Base-by-base conservation (phyloP, 2,329 filamentous ascomycete genomes). In the Paecilomyces variotii region DNA sequence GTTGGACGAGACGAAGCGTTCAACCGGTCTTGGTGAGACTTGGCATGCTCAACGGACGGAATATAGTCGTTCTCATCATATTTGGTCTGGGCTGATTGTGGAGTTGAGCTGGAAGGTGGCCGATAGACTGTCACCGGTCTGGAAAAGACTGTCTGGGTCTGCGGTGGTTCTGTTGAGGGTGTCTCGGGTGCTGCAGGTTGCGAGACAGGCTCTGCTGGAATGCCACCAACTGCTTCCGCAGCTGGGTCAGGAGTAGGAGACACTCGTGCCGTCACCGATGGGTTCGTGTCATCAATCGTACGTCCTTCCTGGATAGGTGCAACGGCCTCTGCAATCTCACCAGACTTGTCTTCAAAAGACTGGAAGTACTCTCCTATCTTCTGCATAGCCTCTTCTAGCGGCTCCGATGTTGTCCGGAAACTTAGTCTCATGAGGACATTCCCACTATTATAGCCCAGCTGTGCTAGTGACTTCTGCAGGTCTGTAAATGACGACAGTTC, bases 391-490 rank as follows among this genome's bases (percentile, higher is more conserved):
- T 93, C 89, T 64, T 91, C 90, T 28, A 97, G 76, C 2, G 91
- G 91, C 70, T 84, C 85, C 11, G 88, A 86, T 5, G 90, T 94
- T 62, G 82, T 82, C 69, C 83, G 86, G 76, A 93, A 97, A 34
- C 81, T 85, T 60, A 99, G 76, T 59, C 90, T 84, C 57, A 99
- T 81, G 57, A 96, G 76, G 3, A 90, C 87, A 68, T 84, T 93
- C 4, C 94, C 93, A 54, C 85, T 87, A 70, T 92, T 95, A 67
- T 95, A 87, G 0, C 94, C 94, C 19, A 97, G 78, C 71, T 96
- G 90, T 4, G 86, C 87, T 53, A 99, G 75, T 0, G 90, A 92
- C 79, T 96, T 96, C 72, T 97, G 91, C 59, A 97, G 82, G 67
- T 95, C 92, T 19, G 80, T 79, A 66, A 97, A 90, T 0, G 84